Evolutionary conservation across 2,329 filamentous ascomycete genomes (phyloP).

Genomic region (Neonectria ditissima): DNA sequence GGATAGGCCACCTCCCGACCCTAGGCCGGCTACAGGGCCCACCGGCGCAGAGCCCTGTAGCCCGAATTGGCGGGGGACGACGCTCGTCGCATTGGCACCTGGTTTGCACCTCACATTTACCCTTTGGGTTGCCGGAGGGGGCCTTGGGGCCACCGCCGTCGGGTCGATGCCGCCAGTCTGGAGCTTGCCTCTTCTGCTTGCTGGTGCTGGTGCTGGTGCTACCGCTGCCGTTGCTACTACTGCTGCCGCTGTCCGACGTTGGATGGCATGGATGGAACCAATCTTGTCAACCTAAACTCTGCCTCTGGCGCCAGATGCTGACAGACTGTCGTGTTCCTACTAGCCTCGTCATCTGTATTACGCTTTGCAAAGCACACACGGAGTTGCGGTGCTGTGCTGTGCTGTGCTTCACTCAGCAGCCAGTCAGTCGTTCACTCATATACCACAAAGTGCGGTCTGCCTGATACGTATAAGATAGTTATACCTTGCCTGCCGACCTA

Average conservation of each 20-base stretch:
- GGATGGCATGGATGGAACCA: constrained; percentile 13
- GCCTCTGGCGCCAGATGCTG: constrained; percentile 32
- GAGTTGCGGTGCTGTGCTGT: not conserved
- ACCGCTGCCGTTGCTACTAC: not conserved
- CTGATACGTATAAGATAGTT: too few species aligned
- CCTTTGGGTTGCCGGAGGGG: constrained; percentile 19
- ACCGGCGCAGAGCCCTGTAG: constrained; percentile 11
- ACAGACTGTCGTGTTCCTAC: constrained; percentile 34
- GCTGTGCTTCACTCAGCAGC: not conserved
- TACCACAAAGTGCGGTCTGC: too few species aligned
- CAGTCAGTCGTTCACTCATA: not conserved
- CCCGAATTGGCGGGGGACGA: constrained; percentile 22
- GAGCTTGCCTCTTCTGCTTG: too few species aligned
- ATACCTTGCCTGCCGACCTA: too few species aligned
- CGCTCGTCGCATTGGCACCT: constrained; percentile 24
- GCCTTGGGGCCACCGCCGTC: not conserved
- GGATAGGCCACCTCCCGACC: not conserved
- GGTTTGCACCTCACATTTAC: constrained; percentile 16
- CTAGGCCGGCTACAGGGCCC: constrained; percentile 1
- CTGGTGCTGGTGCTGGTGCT: constrained; percentile 10
- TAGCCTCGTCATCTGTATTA: not conserved
- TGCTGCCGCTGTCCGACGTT: constrained; percentile 13
- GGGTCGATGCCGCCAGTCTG: too few species aligned
- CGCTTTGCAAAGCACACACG: not conserved
- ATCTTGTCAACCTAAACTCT: constrained; percentile 32